phyloP scores from a whole-genome alignment of 2,329 filamentous ascomycete genomes.

The Epichloe gansuensis region DNA sequence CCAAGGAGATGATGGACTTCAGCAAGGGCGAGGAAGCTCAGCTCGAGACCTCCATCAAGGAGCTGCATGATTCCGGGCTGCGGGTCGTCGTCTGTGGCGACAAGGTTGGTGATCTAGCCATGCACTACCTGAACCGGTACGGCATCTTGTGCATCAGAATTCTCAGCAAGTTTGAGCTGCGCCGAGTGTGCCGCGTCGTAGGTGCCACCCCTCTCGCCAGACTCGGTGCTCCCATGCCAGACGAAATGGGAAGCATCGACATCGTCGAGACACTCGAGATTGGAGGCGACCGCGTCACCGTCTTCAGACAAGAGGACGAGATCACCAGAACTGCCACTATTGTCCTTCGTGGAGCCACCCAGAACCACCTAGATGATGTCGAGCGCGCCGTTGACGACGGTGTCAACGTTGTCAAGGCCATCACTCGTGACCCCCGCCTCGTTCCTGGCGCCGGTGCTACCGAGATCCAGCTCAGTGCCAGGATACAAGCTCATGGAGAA shows the following conservation, averaged over 20 bases:
- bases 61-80: slow-evolving; percentile 85
- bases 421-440: slow-evolving; percentile 81
- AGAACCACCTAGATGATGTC: slow-evolving; percentile 95
- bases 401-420: slow-evolving; percentile 96
- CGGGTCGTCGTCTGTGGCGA: slow-evolving; percentile 85
- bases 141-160: slow-evolving; percentile 94
- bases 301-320: slow-evolving; percentile 94
- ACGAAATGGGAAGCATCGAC: slow-evolving; percentile 94
- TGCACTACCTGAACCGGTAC: slow-evolving; percentile 97
- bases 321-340: slow-evolving; percentile 86
- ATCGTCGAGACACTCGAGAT: slow-evolving; percentile 96
- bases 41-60: slow-evolving; percentile 84
- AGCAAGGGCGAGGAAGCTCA: slow-evolving; percentile 92
- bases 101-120: slow-evolving; percentile 86
- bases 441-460: slow-evolving; percentile 91
- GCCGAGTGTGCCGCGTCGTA: slow-evolving; percentile 87
- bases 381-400: slow-evolving; percentile 96
- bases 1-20: slow-evolving; percentile 97
- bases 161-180: slow-evolving; percentile 94
- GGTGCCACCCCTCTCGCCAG: slow-evolving; percentile 93
- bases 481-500: slow-evolving; percentile 80
- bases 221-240: slow-evolving; percentile 96
- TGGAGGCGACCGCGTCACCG: slow-evolving; percentile 92
- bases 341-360: slow-evolving; percentile 86
- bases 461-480: slow-evolving; percentile 86